A percentile compares a stretch with the other conserved stretches of the same genome.
phyloP scores from a whole-genome alignment of 2,329 filamentous ascomycete genomes.

The Berkeleyomyces rouxiae region DNA sequence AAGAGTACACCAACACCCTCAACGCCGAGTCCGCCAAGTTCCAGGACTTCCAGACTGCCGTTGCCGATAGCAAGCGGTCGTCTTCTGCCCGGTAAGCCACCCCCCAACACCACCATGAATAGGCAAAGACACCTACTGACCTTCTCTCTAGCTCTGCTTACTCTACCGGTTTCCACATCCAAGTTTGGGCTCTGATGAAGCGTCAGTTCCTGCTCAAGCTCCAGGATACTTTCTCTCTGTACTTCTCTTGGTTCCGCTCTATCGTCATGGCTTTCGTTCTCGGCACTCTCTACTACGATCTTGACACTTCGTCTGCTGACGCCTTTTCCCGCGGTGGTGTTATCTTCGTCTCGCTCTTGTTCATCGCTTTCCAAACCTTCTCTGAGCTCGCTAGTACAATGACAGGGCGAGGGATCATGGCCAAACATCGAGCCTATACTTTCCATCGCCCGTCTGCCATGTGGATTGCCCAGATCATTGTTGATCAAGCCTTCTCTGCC shows the following conservation, averaged over 20 bases:
- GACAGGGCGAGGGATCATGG: slow-evolving; percentile 59
- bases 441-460: slow-evolving; percentile 70
- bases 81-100: slow-evolving; percentile 38
- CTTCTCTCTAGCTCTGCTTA: slow-evolving; percentile 22
- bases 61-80: slow-evolving; percentile 62
- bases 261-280: slow-evolving; percentile 63
- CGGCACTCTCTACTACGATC: slow-evolving; percentile 62
- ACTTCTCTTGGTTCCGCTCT: slow-evolving; percentile 49
- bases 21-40: slow-evolving; percentile 48
- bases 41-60: slow-evolving; percentile 61
- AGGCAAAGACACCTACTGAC: background rate
- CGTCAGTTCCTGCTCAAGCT: slow-evolving; percentile 74
- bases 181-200: slow-evolving; percentile 70
- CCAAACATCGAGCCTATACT: slow-evolving; percentile 70
- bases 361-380: slow-evolving; percentile 80
- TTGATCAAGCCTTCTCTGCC: slow-evolving; percentile 57
- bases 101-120: background rate
- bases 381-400: slow-evolving; percentile 60
- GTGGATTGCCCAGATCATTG: slow-evolving; percentile 68
- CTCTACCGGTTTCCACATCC: slow-evolving; percentile 64
- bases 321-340: slow-evolving; percentile 72
- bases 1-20: slow-evolving; percentile 47
- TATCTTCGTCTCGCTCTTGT: slow-evolving; percentile 62
- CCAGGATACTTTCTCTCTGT: slow-evolving; percentile 66
- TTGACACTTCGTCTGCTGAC: slow-evolving; percentile 47